phyloP scores from a whole-genome alignment of 192 early-diverging fungal genomes.

The Podila epigama region DNA sequence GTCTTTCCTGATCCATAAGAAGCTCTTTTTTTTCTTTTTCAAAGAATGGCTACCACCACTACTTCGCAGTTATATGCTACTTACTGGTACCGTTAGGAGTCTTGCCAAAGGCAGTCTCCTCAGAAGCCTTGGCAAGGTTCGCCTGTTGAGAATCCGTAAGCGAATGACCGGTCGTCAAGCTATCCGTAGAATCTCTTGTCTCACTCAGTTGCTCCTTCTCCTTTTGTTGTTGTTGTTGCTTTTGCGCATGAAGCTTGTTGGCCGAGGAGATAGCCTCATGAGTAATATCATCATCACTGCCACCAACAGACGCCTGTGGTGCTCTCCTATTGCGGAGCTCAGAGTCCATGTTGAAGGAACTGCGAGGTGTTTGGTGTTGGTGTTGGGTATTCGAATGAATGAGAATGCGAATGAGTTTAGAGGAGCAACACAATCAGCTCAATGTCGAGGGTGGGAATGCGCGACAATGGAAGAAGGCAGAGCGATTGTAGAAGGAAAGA shows the following conservation, averaged over 20 bases:
- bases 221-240: background rate
- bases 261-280: slow-evolving; percentile 39
- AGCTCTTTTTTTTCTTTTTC: too few relatives aligned
- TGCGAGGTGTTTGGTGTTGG: background rate
- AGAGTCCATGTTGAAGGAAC: slow-evolving; percentile 24
- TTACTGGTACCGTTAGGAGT: slow-evolving; percentile 48
- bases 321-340: slow-evolving; percentile 48
- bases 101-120: slow-evolving; percentile 43
- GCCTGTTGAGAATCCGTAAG: slow-evolving; percentile 30
- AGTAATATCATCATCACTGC: slow-evolving; percentile 9
- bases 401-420: background rate
- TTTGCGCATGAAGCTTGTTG: slow-evolving; percentile 30
- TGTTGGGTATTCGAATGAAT: background rate
- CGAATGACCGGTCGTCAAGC: slow-evolving; percentile 6
- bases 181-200: slow-evolving; percentile 16
- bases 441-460: too few relatives aligned
- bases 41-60: too few relatives aligned
- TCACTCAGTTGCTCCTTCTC: background rate
- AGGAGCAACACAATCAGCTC: too few relatives aligned
- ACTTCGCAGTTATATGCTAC: too few relatives aligned
- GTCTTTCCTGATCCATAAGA: too few relatives aligned
- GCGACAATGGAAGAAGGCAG: background rate
- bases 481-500: background rate
- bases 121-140: slow-evolving; percentile 29
- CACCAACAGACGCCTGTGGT: background rate